Percentiles rank a stretch among this genome's conserved stretches.
These are phyloP conservation scores for Athelia psychrophila DNA, from an alignment of 1,284 basidiomycete genomes.

Conservation along the genomic window DNA sequence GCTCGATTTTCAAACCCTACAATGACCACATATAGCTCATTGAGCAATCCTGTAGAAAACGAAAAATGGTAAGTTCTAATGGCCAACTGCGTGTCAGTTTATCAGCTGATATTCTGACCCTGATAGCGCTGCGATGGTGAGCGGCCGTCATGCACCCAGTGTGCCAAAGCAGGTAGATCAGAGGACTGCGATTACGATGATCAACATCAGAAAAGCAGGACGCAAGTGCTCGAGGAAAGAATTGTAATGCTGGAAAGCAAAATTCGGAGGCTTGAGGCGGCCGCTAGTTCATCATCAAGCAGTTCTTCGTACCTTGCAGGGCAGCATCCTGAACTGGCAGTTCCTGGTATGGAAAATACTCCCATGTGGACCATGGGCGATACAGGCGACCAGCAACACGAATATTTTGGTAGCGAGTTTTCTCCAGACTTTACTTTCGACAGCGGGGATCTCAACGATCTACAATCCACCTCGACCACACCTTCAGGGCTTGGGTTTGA, in stretches of 20 bases:
- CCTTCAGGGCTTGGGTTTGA: too few relatives aligned
- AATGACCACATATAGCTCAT: neutral
- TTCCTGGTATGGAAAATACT: conserved; percentile 13
- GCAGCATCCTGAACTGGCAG: conserved; percentile 21
- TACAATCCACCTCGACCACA: too few relatives aligned
- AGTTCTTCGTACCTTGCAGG: neutral
- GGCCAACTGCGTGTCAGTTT: neutral
- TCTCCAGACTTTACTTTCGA: too few relatives aligned
- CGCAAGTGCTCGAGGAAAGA: conserved; percentile 57
- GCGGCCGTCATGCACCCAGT: conserved; percentile 56
- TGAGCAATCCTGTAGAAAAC: conserved; percentile 34
- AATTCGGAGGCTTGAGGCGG: conserved; percentile 47
- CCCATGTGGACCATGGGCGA: neutral
- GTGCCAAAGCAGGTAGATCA: conserved; percentile 48
- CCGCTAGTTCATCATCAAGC: neutral
- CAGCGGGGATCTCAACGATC: too few relatives aligned
- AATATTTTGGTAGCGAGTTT: too few relatives aligned
- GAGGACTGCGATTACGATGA: conserved; percentile 61
- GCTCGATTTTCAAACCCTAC: neutral
- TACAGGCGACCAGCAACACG: too few relatives aligned
- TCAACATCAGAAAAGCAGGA: conserved; percentile 57
- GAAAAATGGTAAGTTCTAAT: conserved; percentile 49
- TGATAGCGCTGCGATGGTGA: conserved; percentile 56
- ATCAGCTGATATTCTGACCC: conserved; percentile 6
- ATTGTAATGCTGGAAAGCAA: conserved; percentile 49